Conservation (phyloP, 2,329 filamentous ascomycete genomes). For the Microdochium nivale region DNA sequence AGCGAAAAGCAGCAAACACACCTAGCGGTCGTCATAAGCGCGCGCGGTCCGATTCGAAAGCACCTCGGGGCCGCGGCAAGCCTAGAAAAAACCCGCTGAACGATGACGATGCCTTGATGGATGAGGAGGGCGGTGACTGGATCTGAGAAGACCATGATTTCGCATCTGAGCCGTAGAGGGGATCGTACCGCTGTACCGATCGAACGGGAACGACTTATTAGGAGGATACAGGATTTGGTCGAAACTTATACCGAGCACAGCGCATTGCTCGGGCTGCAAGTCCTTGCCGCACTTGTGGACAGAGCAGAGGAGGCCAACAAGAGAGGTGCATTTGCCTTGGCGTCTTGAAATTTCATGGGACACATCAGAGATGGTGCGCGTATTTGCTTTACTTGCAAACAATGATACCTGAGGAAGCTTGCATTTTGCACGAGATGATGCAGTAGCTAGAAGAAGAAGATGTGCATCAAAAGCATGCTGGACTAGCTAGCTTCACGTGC, state of each 20-base stretch:
- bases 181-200: background rate
- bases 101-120: constrained; percentile 25
- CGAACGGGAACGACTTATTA: background rate
- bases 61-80: constrained; percentile 36
- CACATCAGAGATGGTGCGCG: background rate
- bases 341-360: background rate
- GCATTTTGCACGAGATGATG: background rate
- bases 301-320: background rate
- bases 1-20: constrained; percentile 40
- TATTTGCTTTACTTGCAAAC: background rate
- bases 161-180: background rate
- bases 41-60: constrained; percentile 42
- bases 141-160: background rate
- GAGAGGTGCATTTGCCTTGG: background rate
- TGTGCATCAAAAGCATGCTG: too few species aligned
- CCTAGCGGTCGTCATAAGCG: constrained; percentile 51
- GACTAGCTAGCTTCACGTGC: too few species aligned
- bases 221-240: background rate
- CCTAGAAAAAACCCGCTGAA: constrained; percentile 37
- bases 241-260: too few species aligned
- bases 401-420: background rate
- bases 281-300: background rate
- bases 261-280: background rate
- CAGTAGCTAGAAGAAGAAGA: background rate
- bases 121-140: constrained; percentile 19